These are phyloP conservation scores for Coelastrella sp. DNA, from an alignment of 139 green algal genomes.

Conservation along the genomic window DNA sequence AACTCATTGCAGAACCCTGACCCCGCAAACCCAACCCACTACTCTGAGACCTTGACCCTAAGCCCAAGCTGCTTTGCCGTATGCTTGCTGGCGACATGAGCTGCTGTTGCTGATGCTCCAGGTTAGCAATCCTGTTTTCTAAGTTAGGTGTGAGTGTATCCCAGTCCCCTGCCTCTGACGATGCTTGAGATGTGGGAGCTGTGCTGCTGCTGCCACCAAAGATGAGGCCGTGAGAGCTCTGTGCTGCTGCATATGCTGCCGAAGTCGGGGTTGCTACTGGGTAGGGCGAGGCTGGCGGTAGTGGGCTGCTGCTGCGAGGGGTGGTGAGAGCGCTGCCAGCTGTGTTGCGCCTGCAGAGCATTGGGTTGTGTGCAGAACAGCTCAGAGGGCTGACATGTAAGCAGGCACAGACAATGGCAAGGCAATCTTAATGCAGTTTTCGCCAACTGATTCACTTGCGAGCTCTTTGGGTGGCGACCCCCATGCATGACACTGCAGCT, in stretches of 20 bases:
- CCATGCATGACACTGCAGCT: no score
- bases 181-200: slow-evolving; percentile 20
- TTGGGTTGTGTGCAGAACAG: background rate
- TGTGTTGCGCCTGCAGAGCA: background rate
- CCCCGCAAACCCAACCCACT: no score
- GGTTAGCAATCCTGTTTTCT: background rate
- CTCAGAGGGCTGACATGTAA: background rate
- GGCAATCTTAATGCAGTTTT: no score
- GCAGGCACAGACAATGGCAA: no score
- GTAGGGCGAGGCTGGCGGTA: slow-evolving; percentile 6
- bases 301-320: slow-evolving; percentile 2
- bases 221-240: background rate
- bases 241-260: background rate
- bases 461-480: no score
- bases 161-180: slow-evolving; percentile 19
- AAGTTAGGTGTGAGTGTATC: background rate
- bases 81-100: background rate
- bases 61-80: no score
- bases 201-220: slow-evolving; percentile 32
- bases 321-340: background rate
- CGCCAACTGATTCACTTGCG: no score
- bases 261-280: slow-evolving; percentile 5
- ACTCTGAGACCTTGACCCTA: no score
- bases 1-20: no score
- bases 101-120: slow-evolving; percentile 25